Evolutionary conservation across 306 rosid species (phyloP), one percentile per base, ranked within the genome.

Genomic region (Vigna unguiculata): DNA sequence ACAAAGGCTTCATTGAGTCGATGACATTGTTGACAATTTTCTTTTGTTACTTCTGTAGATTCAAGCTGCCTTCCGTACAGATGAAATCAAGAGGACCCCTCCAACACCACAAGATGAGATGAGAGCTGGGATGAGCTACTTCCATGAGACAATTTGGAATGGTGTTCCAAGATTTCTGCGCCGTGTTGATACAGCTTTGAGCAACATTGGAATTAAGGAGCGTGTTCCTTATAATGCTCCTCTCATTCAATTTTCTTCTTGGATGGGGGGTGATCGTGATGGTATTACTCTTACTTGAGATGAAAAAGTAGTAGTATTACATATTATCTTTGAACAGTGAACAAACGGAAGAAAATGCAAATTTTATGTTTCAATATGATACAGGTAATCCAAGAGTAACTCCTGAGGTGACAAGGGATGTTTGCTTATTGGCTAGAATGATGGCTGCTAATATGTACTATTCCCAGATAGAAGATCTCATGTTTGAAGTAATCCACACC

Each of bases 211-310:
- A 74, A 91, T 96, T 36, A 55, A 92, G 24, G 98, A 96, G 30
- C 97, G 98, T 3, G 90, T 96, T 67, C 99, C 99, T 58, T 86
- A 96, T 32, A 96, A 96, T 74, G 98, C 99, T 22, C 99, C 99
- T 10, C 91, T 96, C 64, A 96, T 96, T 81, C 99, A 96, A 48
- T 96, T 96, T 80, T 92, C 99, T 20, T 96, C 99, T 71, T 96
- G 99, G 99, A 96, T 96, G 99, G 99, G 99, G 54, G 99, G 99
- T 80, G 99, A 96, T 71, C 99, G 99, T 59, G 99, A 96, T 80
- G 99, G 99, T 96, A 92, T 25, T 71, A 3, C 63, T 59, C 75
- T 77, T 78, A 62, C 65, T 16, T 45, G 15, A 25, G 60, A 34
- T 22, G 20, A 48, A 59, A 28, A 25, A 58, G 8, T 28, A 59